Evolutionary conservation across 164 flowering plant species (phyloP).

Genomic region (Pachysandra terminalis): DNA sequence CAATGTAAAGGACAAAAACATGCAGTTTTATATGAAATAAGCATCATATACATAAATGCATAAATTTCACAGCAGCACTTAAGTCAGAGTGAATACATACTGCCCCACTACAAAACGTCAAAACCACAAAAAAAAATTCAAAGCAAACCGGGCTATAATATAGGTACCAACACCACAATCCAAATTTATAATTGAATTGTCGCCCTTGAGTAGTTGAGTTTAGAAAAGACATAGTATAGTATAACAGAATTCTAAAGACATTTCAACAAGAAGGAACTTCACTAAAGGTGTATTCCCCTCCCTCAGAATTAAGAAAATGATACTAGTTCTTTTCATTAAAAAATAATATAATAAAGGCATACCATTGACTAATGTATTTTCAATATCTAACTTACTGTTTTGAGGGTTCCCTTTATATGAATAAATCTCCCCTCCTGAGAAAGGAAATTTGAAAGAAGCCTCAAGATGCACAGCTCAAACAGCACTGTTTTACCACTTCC

Average conservation of each 20-base stretch:
- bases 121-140: not conserved
- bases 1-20: not conserved
- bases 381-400: slow-evolving; percentile 55
- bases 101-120: not conserved
- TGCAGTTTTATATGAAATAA: no score
- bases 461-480: slow-evolving; percentile 93
- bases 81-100: not conserved
- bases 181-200: not conserved
- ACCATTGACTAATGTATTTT: not conserved
- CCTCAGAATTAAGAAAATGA: not conserved
- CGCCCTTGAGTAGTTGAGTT: no score
- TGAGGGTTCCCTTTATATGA: slow-evolving; percentile 76
- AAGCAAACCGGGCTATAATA: not conserved
- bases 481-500: slow-evolving; percentile 98
- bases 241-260: not conserved
- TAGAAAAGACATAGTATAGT: not conserved
- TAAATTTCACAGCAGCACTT: not conserved
- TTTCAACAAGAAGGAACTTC: not conserved
- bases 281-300: not conserved
- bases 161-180: not conserved
- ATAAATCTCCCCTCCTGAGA: slow-evolving; percentile 57
- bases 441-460: slow-evolving; percentile 86
- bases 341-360: not conserved
- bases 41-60: not conserved
- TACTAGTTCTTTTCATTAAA: not conserved